A percentile compares a stretch with the other conserved stretches of the same genome.
Conservation (phyloP, 2,329 filamentous ascomycete species). For the Beauveria caledonica region DNA sequence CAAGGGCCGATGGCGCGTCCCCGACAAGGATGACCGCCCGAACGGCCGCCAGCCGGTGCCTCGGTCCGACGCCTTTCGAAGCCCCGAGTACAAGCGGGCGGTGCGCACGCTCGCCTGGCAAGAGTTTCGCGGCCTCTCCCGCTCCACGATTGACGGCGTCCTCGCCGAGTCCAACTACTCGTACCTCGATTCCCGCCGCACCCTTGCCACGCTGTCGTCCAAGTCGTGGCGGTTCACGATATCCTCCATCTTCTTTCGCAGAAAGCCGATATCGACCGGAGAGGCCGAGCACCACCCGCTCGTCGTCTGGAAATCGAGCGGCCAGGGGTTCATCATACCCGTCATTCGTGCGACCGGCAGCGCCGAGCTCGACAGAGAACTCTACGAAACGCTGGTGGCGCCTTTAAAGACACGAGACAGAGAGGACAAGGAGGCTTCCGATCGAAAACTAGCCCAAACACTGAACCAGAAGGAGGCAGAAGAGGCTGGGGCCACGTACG, state of each 20-base stretch:
- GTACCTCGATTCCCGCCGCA: conserved; percentile 63
- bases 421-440: conserved; percentile 38
- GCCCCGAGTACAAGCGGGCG: conserved; percentile 57
- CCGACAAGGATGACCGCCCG: conserved; percentile 21
- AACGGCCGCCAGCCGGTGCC: conserved; percentile 35
- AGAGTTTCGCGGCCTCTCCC: conserved; percentile 68
- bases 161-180: conserved; percentile 75
- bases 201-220: conserved; percentile 58
- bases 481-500: conserved; percentile 46
- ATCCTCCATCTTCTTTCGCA: conserved; percentile 59
- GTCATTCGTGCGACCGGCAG: conserved; percentile 59
- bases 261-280: conserved; percentile 45
- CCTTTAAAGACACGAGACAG: conserved; percentile 41
- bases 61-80: conserved; percentile 58
- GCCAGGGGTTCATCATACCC: conserved; percentile 48
- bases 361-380: conserved; percentile 53
- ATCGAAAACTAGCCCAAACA: conserved; percentile 43
- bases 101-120: conserved; percentile 60
- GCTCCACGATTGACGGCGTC: conserved; percentile 68
- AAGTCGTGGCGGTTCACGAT: conserved; percentile 74
- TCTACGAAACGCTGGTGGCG: conserved; percentile 48
- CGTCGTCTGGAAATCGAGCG: conserved; percentile 51
- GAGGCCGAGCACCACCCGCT: conserved; percentile 54
- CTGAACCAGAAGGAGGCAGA: conserved; percentile 54
- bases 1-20: conserved; percentile 55